These are phyloP conservation scores for Eragrostis nindensis DNA, from an alignment of 176 grass and related monocot genomes.

Conservation along the genomic window DNA sequence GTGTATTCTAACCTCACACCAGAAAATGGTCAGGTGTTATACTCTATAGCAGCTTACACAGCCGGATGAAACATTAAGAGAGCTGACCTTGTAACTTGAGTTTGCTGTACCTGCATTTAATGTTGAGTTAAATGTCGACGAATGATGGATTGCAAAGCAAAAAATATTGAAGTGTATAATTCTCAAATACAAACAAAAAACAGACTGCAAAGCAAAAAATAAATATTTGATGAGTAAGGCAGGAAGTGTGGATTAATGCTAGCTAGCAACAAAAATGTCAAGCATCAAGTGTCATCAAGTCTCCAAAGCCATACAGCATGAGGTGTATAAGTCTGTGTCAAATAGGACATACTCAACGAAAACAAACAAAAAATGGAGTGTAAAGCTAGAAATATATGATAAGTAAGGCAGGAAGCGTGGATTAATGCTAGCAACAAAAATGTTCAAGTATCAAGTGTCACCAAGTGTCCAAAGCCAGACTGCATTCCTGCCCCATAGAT, in stretches of 20 bases:
- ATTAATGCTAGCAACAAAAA: background rate
- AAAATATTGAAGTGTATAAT: too few relatives aligned
- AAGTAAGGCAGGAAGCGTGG: background rate
- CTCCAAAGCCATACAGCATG: too few relatives aligned
- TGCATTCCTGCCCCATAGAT: background rate
- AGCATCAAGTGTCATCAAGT: too few relatives aligned
- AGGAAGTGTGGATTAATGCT: too few relatives aligned
- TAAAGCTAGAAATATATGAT: background rate
- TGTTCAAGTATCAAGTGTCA: background rate
- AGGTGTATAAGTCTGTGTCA: background rate
- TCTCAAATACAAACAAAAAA: too few relatives aligned
- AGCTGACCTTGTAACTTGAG: background rate
- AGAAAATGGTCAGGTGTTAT: background rate
- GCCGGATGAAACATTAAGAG: background rate
- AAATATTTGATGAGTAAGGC: too few relatives aligned
- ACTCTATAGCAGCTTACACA: background rate
- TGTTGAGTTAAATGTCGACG: background rate
- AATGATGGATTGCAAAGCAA: background rate
- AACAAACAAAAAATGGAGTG: background rate
- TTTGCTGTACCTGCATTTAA: background rate
- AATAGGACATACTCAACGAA: background rate
- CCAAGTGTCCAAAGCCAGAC: background rate
- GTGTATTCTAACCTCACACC: background rate
- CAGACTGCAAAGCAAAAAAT: too few relatives aligned
- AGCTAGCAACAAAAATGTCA: too few relatives aligned